These are phyloP conservation scores for Microsporum canis DNA, from an alignment of 2,329 filamentous ascomycete species.

Conservation along the genomic window DNA sequence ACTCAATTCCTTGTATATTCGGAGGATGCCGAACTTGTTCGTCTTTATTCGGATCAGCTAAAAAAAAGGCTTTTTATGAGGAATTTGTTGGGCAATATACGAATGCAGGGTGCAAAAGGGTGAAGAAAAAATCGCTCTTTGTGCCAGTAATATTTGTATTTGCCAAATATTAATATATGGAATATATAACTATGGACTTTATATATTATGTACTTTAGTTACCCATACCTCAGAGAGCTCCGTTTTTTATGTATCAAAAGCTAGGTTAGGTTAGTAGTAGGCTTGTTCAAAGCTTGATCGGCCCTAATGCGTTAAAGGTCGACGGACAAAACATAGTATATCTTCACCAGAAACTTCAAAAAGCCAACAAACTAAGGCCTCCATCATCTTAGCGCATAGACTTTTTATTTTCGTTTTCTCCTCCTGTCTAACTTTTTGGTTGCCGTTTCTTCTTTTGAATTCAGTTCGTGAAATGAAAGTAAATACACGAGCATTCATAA, in stretches of 20 bases:
- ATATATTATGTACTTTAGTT: neutral
- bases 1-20: neutral
- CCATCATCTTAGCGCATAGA: neutral
- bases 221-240: neutral
- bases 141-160: neutral
- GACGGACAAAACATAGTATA: neutral
- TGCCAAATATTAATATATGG: neutral
- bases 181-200: neutral
- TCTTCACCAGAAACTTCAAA: neutral
- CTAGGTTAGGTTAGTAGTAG: neutral
- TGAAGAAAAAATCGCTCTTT: neutral
- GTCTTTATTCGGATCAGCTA: neutral
- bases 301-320: neutral
- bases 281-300: neutral
- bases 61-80: neutral
- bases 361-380: neutral
- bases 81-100: neutral
- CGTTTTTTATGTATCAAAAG: neutral
- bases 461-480: no score
- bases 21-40: neutral
- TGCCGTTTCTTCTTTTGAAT: no score
- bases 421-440: neutral
- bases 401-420: neutral
- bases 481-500: no score
- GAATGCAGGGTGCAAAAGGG: neutral